Evolutionary conservation across 495 filamentous ascomycete genomes (phyloP).

Genomic region (Penicillium waksmanii): DNA sequence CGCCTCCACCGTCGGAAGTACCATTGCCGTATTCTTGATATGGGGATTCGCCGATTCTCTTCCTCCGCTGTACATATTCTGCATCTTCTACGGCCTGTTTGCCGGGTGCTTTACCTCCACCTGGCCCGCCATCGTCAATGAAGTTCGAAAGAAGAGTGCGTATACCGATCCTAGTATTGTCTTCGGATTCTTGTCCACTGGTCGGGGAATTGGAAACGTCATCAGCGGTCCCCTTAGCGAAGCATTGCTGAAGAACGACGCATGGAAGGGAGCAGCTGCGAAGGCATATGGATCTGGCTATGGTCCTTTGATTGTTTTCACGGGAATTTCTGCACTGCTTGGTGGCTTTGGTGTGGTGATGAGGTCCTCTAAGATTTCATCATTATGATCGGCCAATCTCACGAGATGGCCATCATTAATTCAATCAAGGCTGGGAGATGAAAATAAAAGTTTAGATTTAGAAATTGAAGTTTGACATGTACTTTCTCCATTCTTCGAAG

Average conservation of each 20-base stretch:
- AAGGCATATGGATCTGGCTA: conserved; percentile 46
- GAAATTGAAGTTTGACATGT: no score
- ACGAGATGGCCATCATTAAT: no score
- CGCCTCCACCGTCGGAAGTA: conserved; percentile 55
- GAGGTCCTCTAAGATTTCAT: conserved; percentile 15
- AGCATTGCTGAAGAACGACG: conserved; percentile 41
- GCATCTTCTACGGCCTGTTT: conserved; percentile 65
- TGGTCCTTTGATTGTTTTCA: conserved; percentile 48
- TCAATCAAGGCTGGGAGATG: no score
- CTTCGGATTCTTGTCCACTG: conserved; percentile 58
- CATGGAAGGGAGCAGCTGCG: conserved; percentile 23
- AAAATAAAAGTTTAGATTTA: no score
- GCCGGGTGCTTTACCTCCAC: conserved; percentile 60
- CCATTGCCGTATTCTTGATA: conserved; percentile 61
- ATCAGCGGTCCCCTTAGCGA: conserved; percentile 61
- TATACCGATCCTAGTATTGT: conserved; percentile 54
- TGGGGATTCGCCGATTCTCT: conserved; percentile 63
- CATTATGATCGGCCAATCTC: neutral
- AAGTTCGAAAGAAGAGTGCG: conserved; percentile 42
- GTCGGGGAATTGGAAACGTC: conserved; percentile 64
- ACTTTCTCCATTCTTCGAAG: no score
- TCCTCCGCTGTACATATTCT: conserved; percentile 60
- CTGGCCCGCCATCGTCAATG: conserved; percentile 60
- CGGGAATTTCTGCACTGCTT: conserved; percentile 46
- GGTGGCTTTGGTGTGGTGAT: conserved; percentile 40